Conservation (phyloP, 495 filamentous ascomycete species). For the Trichoderma orchidacearum region DNA sequence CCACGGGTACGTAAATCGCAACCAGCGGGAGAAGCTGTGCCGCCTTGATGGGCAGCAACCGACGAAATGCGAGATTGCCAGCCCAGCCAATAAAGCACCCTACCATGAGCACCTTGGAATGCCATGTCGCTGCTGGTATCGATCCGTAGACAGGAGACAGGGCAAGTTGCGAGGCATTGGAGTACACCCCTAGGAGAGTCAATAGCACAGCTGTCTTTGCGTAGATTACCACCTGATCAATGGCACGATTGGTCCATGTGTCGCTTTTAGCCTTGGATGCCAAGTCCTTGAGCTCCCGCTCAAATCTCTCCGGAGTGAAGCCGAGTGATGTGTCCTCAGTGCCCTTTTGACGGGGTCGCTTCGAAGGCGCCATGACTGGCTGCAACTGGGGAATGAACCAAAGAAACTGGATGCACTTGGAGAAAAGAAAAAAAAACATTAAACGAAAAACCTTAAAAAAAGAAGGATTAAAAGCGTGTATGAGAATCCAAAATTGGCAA, state of each 20-base stretch:
- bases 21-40: slow-evolving; percentile 72
- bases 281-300: slow-evolving; percentile 33
- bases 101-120: slow-evolving; percentile 47
- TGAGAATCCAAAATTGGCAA: not conserved
- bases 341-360: not conserved
- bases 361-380: not conserved
- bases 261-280: slow-evolving; percentile 36
- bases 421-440: not conserved
- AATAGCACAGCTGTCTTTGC: slow-evolving; percentile 33
- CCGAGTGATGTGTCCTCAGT: not conserved
- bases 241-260: slow-evolving; percentile 19
- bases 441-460: not conserved
- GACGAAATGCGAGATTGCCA: slow-evolving; percentile 25
- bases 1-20: slow-evolving; percentile 56
- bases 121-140: slow-evolving; percentile 58
- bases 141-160: slow-evolving; percentile 80
- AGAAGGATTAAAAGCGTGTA: not conserved
- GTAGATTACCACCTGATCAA: slow-evolving; percentile 25
- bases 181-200: slow-evolving; percentile 55
- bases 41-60: slow-evolving; percentile 26
- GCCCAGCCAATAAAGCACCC: slow-evolving; percentile 52
- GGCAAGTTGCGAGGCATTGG: slow-evolving; percentile 58
- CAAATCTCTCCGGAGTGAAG: slow-evolving; percentile 33
- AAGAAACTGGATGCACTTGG: too few relatives aligned
- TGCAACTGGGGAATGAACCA: not conserved